Base-by-base conservation (phyloP, 768 basidiomycete species). In the Sporobolomyces pararoseus region DNA sequence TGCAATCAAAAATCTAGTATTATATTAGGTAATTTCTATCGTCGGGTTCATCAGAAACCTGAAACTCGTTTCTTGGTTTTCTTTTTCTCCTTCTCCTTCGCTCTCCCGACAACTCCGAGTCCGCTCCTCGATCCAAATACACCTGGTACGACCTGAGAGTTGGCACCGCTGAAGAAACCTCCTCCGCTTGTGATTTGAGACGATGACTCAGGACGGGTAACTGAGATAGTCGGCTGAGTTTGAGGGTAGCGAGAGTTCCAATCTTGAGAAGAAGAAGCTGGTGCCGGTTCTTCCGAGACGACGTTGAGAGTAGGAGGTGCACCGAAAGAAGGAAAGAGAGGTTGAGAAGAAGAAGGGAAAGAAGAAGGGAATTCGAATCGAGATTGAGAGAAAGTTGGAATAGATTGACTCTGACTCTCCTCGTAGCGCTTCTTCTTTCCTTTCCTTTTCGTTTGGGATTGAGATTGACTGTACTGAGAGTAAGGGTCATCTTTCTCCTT, bases 41-140 rank as follows among this genome's bases (percentile, higher is more conserved):
- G n/a, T n/a, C n/a, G n/a, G n/a, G n/a, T n/a, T n/a, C 9, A 42
- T 42, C 39, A 75, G 39, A 75, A 75, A 7, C 76, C 76, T 6
- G 67, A 71, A 13, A 66, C 57, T n/a, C 76, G 63, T 54, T 76
- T 76, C 68, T 75, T 75, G 34, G 54, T 65, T 47, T 58, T 58
- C 54, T 42, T 57, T 52, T 54, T 68, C 63, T 57, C 49, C 52
- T 68, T 70, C 53, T 59, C 51, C 60, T 47, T 58, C 54, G 55
- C 53, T 52, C 27, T 52, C 31, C 25, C 63, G 21, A 44, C 19
- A 12, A 1, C 35, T 50, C 10, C n/a, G n/a, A n/a, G n/a, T n/a
- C n/a, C n/a, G n/a, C n/a, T 34, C 50, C 76, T 54, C 57, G 71
- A 64, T 16, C 73, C 75, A 34, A 67, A 70, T 31, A 60, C 63